phyloP scores from a whole-genome alignment of 345 rosid species.

The Eutrema heterophyllum region DNA sequence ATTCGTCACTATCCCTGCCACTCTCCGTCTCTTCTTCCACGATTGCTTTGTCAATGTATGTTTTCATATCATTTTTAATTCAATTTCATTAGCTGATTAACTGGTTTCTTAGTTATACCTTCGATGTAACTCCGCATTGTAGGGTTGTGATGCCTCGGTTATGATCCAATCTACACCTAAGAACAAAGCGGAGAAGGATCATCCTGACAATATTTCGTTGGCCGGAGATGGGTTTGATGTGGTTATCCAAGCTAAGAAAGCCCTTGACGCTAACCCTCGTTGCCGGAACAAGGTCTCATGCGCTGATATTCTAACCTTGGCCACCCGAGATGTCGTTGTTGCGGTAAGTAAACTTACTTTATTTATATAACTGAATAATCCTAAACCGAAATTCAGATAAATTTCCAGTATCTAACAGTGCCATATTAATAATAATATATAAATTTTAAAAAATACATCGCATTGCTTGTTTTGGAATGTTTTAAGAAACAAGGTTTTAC shows the following conservation, averaged over 20 bases:
- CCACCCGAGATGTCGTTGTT: conserved; percentile 63
- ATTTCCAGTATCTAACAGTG: no score
- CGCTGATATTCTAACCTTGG: conserved; percentile 72
- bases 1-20: conserved; percentile 58
- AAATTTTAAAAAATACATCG: no score
- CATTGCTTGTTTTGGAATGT: neutral
- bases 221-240: conserved; percentile 87
- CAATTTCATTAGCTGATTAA: neutral
- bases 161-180: conserved; percentile 43
- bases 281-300: conserved; percentile 69
- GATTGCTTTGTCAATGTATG: conserved; percentile 71
- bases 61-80: neutral
- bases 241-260: conserved; percentile 69
- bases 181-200: conserved; percentile 73
- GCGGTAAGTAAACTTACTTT: conserved; percentile 26
- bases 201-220: conserved; percentile 64
- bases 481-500: neutral
- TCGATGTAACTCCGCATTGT: neutral
- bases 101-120: neutral
- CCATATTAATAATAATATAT: no score
- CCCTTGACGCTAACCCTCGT: conserved; percentile 41
- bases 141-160: conserved; percentile 81
- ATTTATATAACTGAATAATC: neutral
- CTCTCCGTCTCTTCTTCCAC: conserved; percentile 81
- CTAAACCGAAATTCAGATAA: neutral